phyloP scores from a whole-genome alignment of 2,329 filamentous ascomycete species.

The Phialemoniopsis sp. region DNA sequence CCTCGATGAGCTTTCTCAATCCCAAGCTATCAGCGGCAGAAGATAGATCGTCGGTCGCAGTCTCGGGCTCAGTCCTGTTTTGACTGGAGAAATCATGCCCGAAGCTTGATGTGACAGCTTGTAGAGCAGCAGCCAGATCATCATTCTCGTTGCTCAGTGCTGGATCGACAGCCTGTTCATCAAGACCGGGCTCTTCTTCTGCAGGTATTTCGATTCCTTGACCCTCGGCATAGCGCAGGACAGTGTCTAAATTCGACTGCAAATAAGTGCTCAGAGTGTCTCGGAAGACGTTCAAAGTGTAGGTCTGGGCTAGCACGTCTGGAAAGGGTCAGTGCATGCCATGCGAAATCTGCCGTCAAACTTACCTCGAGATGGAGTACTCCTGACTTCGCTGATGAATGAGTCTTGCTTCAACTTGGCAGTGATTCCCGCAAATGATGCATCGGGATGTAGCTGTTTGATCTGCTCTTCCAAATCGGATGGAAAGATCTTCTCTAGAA shows the following conservation, averaged over 20 bases:
- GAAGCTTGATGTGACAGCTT: conserved; percentile 3
- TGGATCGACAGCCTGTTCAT: conserved; percentile 6
- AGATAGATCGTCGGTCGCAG: background rate
- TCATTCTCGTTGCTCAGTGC: background rate
- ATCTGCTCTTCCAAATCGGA: conserved; percentile 49
- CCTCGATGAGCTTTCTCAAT: conserved; percentile 13
- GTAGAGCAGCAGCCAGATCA: conserved; percentile 8
- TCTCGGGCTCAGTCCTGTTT: background rate
- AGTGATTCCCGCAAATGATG: conserved; percentile 2
- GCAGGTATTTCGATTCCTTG: conserved; percentile 30
- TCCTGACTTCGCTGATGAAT: conserved; percentile 22
- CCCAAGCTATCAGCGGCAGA: conserved; percentile 8
- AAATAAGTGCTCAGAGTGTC: conserved; percentile 23
- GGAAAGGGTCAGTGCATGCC: conserved; percentile 5
- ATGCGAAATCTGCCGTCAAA: background rate
- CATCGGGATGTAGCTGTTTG: conserved; percentile 28
- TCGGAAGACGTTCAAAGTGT: conserved; percentile 31
- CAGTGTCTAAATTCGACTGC: conserved; percentile 20
- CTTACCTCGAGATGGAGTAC: conserved; percentile 6
- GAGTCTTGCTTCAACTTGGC: conserved; percentile 17
- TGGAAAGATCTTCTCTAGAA: conserved; percentile 52
- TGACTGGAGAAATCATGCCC: background rate
- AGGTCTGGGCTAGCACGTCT: conserved; percentile 30
- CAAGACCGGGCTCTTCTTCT: conserved; percentile 19
- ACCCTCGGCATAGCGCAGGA: conserved; percentile 29